Base-by-base conservation (phyloP, 495 filamentous ascomycete species). In the Aspergillus egyptiacus region DNA sequence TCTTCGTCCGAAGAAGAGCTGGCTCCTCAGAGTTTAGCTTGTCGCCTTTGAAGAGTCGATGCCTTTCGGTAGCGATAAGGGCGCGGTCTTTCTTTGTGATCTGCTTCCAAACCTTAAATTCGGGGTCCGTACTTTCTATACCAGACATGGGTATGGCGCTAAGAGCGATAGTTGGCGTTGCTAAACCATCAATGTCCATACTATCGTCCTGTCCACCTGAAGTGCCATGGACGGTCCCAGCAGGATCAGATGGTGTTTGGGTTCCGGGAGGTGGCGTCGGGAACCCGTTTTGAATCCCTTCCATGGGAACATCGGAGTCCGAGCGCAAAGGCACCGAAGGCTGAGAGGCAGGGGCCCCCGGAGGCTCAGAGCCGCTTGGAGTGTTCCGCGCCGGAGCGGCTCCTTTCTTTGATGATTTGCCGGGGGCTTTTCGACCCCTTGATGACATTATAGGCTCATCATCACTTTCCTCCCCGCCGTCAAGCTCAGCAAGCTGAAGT, bases 401-500 rank as follows among this genome's bases (percentile, higher is more conserved):
- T 7, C 84, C 84, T 60, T 96, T 98, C 53, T 82, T 83, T 2
- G 84, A 80, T 47, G 86, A 89, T 56, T 82, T 85, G 14, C 83
- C 82, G 20, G 89, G 89, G 13, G 90, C 88, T 60, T 89, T 95
- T 23, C 94, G 83, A 42, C 93, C 94, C 49, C 94, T 80, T 40
- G 93, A 94, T 32, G 93, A 91, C 86, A 96, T 95, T 64, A 97
- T 95, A 18, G 94, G 93, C 65, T 97, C 94, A 62, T 99, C 93
- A 53, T 97, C 94, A 58, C 90, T 96, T 60, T 96, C 91, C 40
- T 83, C 87, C 1, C 74, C 88, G 47, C 88, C 89, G 54, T 91
- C 87, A 49, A 95, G 85, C 42, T 81, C 79, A 14, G 72, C 78
- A 50, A 84, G 72, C 56, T 91, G 86, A 55, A 87, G 79, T 56